Evolutionary conservation across 352 stramenopile species (phyloP).

Genomic region (Aphanomyces astaci): DNA sequence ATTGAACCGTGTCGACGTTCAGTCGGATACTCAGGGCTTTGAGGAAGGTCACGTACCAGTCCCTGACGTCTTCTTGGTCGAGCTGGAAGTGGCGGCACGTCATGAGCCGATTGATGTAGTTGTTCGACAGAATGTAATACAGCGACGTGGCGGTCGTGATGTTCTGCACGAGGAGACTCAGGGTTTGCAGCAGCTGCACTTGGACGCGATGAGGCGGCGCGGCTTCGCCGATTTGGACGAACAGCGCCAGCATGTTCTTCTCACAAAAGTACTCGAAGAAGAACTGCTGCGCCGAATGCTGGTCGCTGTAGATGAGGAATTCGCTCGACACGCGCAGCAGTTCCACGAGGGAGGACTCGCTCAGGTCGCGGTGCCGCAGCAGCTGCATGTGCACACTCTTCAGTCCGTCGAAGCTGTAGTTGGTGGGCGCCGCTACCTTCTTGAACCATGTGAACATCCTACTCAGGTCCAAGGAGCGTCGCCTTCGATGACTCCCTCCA

Average conservation of each 20-base stretch:
- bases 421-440: not conserved
- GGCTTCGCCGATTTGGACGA: conserved; percentile 77
- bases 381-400: conserved; percentile 53
- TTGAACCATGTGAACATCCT: conserved; percentile 24
- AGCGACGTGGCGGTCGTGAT: conserved; percentile 84
- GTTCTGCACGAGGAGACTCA: conserved; percentile 89
- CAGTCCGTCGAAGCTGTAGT: conserved; percentile 21
- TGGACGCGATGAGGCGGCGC: conserved; percentile 58
- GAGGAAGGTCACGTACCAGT: conserved; percentile 85
- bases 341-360: conserved; percentile 70
- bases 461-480: not conserved
- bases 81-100: conserved; percentile 64
- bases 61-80: conserved; percentile 71
- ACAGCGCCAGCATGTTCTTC: conserved; percentile 90
- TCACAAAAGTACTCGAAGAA: conserved; percentile 97
- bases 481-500: not conserved
- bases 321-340: conserved; percentile 70
- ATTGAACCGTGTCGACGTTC: conserved; percentile 85
- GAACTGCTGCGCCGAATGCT: conserved; percentile 45
- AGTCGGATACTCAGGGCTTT: conserved; percentile 79
- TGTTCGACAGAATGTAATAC: conserved; percentile 94
- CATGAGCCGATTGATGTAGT: conserved; percentile 91
- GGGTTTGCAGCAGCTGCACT: conserved; percentile 89
- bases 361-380: conserved; percentile 41
- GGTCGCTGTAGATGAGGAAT: conserved; percentile 85